phyloP scores from a whole-genome alignment of 805 yeast species.

The Kregervanrija fluxuum region DNA sequence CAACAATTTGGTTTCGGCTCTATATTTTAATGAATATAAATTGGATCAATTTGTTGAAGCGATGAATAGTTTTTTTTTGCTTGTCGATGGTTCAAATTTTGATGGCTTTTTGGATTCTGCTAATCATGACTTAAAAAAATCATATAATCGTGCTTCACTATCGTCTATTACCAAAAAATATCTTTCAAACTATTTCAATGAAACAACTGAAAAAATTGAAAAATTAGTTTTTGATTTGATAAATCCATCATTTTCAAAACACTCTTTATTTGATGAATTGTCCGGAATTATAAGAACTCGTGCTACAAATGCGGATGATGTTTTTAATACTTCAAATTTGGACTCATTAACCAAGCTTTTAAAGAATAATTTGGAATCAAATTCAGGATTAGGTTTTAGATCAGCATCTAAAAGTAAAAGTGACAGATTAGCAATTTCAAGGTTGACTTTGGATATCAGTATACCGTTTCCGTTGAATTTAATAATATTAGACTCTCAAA shows the following conservation, averaged over 20 bases:
- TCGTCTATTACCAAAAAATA: slow-evolving; percentile 29
- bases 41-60: slow-evolving; percentile 39
- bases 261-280: slow-evolving; percentile 25
- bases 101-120: slow-evolving; percentile 46
- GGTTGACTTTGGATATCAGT: slow-evolving; percentile 47
- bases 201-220: slow-evolving; percentile 1
- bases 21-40: slow-evolving; percentile 56
- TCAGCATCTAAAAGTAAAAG: slow-evolving; percentile 23
- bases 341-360: slow-evolving; percentile 38
- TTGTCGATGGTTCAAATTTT: slow-evolving; percentile 44
- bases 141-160: slow-evolving; percentile 18
- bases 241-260: slow-evolving; percentile 2
- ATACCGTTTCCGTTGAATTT: slow-evolving; percentile 86
- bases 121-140: slow-evolving; percentile 44
- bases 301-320: slow-evolving; percentile 47
- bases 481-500: slow-evolving; percentile 59
- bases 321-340: slow-evolving; percentile 38
- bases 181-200: slow-evolving; percentile 11
- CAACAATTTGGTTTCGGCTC: slow-evolving; percentile 47
- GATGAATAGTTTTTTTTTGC: slow-evolving; percentile 51
- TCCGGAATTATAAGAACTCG: slow-evolving; percentile 45
- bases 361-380: slow-evolving; percentile 32
- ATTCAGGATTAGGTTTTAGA: slow-evolving; percentile 10
- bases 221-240: neutral
- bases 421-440: slow-evolving; percentile 40